These are phyloP conservation scores for Saururus chinensis DNA, from an alignment of 164 flowering plant genomes.

Conservation along the genomic window DNA sequence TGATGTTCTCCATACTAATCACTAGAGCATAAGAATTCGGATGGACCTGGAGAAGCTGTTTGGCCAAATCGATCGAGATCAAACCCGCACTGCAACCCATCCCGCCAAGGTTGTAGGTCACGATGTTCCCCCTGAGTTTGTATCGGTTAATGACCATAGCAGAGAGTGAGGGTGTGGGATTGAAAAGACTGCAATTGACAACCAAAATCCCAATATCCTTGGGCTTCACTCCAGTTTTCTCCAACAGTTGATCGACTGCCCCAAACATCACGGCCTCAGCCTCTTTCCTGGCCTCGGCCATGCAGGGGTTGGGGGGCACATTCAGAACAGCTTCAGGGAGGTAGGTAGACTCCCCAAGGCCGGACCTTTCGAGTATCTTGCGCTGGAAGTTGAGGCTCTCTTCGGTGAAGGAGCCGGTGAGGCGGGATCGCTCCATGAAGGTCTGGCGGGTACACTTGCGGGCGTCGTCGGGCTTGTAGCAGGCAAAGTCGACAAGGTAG, in stretches of 20 bases:
- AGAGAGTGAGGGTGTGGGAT: conserved; percentile 68
- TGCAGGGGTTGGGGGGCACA: conserved; percentile 66
- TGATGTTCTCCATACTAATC: conserved; percentile 65
- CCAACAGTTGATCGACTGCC: conserved; percentile 53
- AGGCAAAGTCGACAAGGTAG: conserved; percentile 60
- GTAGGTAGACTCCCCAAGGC: conserved; percentile 58
- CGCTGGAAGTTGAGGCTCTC: conserved; percentile 52
- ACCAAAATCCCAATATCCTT: conserved; percentile 56
- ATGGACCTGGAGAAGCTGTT: conserved; percentile 62
- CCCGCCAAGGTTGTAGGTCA: conserved; percentile 56
- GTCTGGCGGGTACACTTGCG: conserved; percentile 50
- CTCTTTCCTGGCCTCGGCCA: conserved; percentile 66
- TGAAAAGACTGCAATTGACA: conserved; percentile 68
- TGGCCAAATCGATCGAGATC: conserved; percentile 63
- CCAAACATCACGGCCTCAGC: conserved; percentile 75
- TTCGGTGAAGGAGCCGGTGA: conserved; percentile 33
- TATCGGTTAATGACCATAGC: conserved; percentile 72
- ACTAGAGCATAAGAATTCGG: conserved; percentile 68
- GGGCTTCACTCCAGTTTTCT: conserved; percentile 41
- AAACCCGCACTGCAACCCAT: conserved; percentile 83
- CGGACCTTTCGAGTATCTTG: conserved; percentile 58
- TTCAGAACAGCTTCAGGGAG: conserved; percentile 55
- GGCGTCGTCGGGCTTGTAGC: conserved; percentile 61
- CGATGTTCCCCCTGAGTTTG: conserved; percentile 61
- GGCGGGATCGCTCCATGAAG: conserved; percentile 45